These are phyloP conservation scores for Naganishia kalamii DNA, from an alignment of 768 basidiomycete species.

Conservation along the genomic window DNA sequence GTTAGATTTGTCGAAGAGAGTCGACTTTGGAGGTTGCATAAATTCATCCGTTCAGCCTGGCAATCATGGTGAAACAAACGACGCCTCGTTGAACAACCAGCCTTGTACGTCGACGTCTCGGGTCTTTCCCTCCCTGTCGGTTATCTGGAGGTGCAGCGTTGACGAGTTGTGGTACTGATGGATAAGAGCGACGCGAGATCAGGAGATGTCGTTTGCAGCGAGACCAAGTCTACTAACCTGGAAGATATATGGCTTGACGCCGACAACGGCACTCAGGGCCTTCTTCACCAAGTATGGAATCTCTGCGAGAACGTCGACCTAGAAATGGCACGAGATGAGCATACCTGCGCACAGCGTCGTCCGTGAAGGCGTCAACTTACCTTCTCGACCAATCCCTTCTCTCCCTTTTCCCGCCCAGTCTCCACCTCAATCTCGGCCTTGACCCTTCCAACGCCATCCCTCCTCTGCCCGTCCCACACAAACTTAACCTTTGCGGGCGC, in stretches of 20 bases:
- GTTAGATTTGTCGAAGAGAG: too few relatives aligned
- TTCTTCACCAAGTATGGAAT: constrained; percentile 87
- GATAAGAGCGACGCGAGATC: neutral
- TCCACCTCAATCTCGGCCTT: constrained; percentile 53
- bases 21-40: too few relatives aligned
- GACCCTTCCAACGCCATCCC: constrained; percentile 20
- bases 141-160: constrained; percentile 52
- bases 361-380: constrained; percentile 52
- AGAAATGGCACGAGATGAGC: constrained; percentile 43
- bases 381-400: constrained; percentile 46
- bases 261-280: constrained; percentile 85
- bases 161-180: constrained; percentile 57
- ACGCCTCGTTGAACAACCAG: constrained; percentile 75
- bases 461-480: constrained; percentile 65
- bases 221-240: constrained; percentile 54
- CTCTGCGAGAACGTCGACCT: constrained; percentile 91
- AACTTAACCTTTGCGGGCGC: constrained; percentile 64
- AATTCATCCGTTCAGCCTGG: neutral
- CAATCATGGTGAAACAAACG: constrained; percentile 63
- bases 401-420: constrained; percentile 60
- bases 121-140: constrained; percentile 39
- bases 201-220: neutral
- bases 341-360: neutral
- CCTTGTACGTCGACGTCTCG: constrained; percentile 55
- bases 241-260: constrained; percentile 89